Conservation (phyloP, 2,329 filamentous ascomycete species). For the Fusarium cicatricum region DNA sequence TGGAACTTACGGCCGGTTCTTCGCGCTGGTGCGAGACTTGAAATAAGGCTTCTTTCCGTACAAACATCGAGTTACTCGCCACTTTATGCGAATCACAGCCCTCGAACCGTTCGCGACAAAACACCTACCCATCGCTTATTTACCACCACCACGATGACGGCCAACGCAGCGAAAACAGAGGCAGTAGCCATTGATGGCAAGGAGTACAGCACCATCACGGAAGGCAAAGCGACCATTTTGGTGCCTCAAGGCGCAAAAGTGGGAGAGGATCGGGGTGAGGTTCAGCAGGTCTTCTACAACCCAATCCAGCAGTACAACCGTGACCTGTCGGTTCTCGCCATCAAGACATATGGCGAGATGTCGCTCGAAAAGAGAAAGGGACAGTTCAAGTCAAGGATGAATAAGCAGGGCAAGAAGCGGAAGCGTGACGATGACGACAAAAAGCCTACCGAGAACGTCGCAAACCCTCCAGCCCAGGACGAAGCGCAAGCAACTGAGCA, state of each 20-base stretch:
- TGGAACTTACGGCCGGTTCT: conserved; percentile 28
- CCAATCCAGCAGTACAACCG: conserved; percentile 99
- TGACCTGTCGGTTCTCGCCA: conserved; percentile 90
- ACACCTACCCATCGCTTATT: conserved; percentile 20
- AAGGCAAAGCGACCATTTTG: conserved; percentile 66
- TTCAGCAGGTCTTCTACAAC: conserved; percentile 94
- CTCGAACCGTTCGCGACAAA: conserved; percentile 5
- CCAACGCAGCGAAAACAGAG: conserved; percentile 27
- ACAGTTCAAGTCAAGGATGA: conserved; percentile 52
- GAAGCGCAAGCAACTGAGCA: conserved; percentile 28
- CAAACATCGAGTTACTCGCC: conserved; percentile 2
- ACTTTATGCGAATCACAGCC: conserved; percentile 1
- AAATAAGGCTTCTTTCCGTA: background rate
- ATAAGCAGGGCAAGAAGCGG: conserved; percentile 55
- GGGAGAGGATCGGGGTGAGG: conserved; percentile 63
- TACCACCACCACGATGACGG: conserved; percentile 35
- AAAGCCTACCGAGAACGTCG: conserved; percentile 21
- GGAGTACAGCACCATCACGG: conserved; percentile 60
- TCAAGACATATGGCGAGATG: conserved; percentile 86
- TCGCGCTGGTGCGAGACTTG: conserved; percentile 19
- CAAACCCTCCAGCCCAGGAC: conserved; percentile 16
- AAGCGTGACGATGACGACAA: conserved; percentile 53
- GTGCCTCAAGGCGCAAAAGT: conserved; percentile 57
- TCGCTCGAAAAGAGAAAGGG: conserved; percentile 56
- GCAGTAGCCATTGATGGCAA: conserved; percentile 52